A percentile compares a stretch with the other conserved stretches of the same genome.
phyloP scores from a whole-genome alignment of 2,329 filamentous ascomycete species.

The Scytalidium lignicola region DNA sequence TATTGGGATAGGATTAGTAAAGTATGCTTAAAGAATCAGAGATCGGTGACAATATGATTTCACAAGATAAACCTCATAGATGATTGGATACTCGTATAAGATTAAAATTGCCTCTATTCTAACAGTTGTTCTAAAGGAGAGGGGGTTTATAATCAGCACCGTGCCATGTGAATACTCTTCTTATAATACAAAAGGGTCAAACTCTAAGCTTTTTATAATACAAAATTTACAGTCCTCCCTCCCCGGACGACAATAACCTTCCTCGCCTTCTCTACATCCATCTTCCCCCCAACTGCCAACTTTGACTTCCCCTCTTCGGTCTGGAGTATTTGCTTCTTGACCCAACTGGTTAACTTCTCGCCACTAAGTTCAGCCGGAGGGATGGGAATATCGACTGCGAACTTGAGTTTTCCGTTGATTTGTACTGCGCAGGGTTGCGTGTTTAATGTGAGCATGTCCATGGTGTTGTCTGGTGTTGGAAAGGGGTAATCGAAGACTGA shows the following conservation, averaged over 20 bases:
- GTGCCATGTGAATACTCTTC: background rate
- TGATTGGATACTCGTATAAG: background rate
- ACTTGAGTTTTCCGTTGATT: conserved; percentile 73
- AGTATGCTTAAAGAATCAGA: no score
- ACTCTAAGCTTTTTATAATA: conserved; percentile 34
- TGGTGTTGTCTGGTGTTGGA: conserved; percentile 49
- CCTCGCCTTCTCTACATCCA: conserved; percentile 47
- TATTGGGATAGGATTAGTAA: no score
- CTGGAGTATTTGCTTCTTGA: conserved; percentile 55
- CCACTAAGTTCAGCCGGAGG: conserved; percentile 37
- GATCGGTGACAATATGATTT: no score
- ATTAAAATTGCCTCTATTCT: background rate
- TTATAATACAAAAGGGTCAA: background rate
- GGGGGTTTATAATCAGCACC: background rate
- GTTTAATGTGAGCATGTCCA: conserved; percentile 44
- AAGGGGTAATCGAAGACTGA: conserved; percentile 48
- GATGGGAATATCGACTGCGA: conserved; percentile 59
- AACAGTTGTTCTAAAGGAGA: no score
- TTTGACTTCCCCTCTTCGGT: conserved; percentile 53
- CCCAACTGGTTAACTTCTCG: conserved; percentile 50
- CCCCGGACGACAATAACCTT: conserved; percentile 61
- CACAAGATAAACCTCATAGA: no score
- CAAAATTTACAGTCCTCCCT: conserved; percentile 71
- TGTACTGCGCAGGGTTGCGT: conserved; percentile 62
- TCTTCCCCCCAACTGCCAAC: conserved; percentile 33